These are phyloP conservation scores for Coemansia sp. DNA, from an alignment of 192 early-diverging fungal species.

Conservation along the genomic window DNA sequence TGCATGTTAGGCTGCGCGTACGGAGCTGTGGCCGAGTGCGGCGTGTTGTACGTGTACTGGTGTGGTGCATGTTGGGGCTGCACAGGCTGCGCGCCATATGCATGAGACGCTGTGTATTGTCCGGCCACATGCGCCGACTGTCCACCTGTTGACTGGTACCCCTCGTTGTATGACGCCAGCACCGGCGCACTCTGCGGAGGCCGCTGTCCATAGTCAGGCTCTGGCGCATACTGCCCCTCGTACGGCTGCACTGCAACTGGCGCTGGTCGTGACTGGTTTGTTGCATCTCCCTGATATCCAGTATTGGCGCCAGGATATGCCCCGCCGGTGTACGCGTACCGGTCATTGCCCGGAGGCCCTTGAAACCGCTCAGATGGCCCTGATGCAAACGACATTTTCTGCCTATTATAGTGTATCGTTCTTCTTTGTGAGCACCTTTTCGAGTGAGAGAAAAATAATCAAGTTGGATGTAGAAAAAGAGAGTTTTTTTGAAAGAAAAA, in stretches of 20 bases:
- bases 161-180: neutral
- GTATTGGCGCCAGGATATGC: neutral
- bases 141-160: neutral
- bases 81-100: slow-evolving; percentile 4
- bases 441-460: slow-evolving; percentile 1
- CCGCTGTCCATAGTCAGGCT: slow-evolving; percentile 5
- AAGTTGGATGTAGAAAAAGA: slow-evolving; percentile 2
- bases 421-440: neutral
- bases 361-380: slow-evolving; percentile 5
- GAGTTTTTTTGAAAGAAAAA: neutral
- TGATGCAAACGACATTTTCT: slow-evolving; percentile 5
- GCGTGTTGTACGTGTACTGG: slow-evolving; percentile 7
- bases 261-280: neutral
- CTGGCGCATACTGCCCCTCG: neutral
- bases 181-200: slow-evolving; percentile 13
- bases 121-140: slow-evolving; percentile 12
- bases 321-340: neutral
- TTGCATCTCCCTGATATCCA: slow-evolving; percentile 4
- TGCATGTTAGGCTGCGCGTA: neutral
- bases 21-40: neutral
- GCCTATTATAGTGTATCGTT: neutral
- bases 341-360: neutral
- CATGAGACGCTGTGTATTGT: slow-evolving; percentile 6
- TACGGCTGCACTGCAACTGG: neutral
- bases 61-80: neutral